These are phyloP conservation scores for Gnomoniopsis sp. DNA, from an alignment of 2,329 filamentous ascomycete genomes.

Conservation along the genomic window DNA sequence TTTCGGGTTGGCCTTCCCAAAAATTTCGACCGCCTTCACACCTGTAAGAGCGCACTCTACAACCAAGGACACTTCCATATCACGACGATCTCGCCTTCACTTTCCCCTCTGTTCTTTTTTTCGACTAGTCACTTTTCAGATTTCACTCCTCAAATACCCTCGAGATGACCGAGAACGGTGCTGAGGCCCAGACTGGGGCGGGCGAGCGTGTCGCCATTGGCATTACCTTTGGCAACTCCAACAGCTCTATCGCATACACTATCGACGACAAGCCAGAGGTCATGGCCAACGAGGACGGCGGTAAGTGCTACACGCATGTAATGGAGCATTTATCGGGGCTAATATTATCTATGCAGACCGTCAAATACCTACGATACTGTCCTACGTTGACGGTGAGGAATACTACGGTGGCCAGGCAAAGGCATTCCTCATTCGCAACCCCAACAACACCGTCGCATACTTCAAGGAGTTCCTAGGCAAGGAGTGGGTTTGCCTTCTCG, in stretches of 20 bases:
- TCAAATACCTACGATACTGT: slow-evolving; percentile 91
- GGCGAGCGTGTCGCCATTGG: slow-evolving; percentile 74
- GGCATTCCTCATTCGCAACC: slow-evolving; percentile 86
- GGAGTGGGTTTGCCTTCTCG: slow-evolving; percentile 58
- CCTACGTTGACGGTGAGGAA: slow-evolving; percentile 93
- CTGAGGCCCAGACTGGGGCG: slow-evolving; percentile 46
- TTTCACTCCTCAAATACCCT: neutral
- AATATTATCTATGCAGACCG: slow-evolving; percentile 60
- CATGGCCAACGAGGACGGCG: slow-evolving; percentile 98
- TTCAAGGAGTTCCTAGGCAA: slow-evolving; percentile 96
- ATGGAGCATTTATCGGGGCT: neutral
- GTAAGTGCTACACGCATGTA: slow-evolving; percentile 44
- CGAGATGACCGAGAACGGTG: slow-evolving; percentile 45
- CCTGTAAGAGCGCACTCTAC: slow-evolving; percentile 7
- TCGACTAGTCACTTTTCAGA: neutral
- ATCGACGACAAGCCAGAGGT: slow-evolving; percentile 94
- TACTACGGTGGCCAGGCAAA: slow-evolving; percentile 97
- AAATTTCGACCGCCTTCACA: slow-evolving; percentile 17
- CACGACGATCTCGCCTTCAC: neutral
- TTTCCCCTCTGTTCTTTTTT: slow-evolving; percentile 15
- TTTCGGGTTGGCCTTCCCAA: slow-evolving; percentile 15
- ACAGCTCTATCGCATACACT: slow-evolving; percentile 94
- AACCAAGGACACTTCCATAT: neutral
- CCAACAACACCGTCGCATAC: slow-evolving; percentile 88
- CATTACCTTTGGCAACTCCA: slow-evolving; percentile 96